Base-by-base conservation (phyloP, 768 basidiomycete genomes). In the Tubosaeta sp. region DNA sequence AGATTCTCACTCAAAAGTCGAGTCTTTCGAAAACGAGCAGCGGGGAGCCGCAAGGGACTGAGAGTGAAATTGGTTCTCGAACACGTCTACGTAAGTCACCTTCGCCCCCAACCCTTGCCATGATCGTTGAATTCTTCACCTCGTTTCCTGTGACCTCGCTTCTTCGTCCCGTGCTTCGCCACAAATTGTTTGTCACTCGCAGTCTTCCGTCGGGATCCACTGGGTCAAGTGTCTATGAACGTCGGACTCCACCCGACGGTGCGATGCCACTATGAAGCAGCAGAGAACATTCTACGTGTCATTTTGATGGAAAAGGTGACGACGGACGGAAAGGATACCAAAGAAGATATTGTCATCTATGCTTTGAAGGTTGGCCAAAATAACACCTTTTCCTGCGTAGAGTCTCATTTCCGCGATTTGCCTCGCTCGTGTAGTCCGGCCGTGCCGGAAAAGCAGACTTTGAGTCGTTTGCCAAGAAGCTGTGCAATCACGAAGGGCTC, bases 191-290 rank as follows among this genome's bases (percentile, higher is more conserved):
- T 13, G 25, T 25, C 41, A 12, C 39, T 9, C 19, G 35, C 55
- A 85, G 85, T 86, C 13, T 86, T 87, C 68, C 79, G 84, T 7
- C 80, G 85, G 6, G 85, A 86, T 55, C 85, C 83, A 0, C 65
- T 87, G 25, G 80, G 81, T 73, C 81, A 86, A 59, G 80, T 86
- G 1, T 79, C 84, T 1, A 81, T 86, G 81, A 86, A 84, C 59
- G 70, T 83, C 38, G 76, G 77, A 21, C 61, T 87, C 45, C 71
- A 71, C 39, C 71, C 81, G 8, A 66, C 78, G 9, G 73, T 86
- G 38, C 77, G 82, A 38, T 84, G 81, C 54, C 73, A 78, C 19
- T 84, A 75, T 61, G 80, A 84, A 51, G 67, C 71, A 18, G 73
- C 76, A 32, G 83, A 85, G 51, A 73, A 73, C 44, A 72, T 78